These are phyloP conservation scores for Parmelia sp. DNA, from an alignment of 495 filamentous ascomycete species.

Conservation along the genomic window DNA sequence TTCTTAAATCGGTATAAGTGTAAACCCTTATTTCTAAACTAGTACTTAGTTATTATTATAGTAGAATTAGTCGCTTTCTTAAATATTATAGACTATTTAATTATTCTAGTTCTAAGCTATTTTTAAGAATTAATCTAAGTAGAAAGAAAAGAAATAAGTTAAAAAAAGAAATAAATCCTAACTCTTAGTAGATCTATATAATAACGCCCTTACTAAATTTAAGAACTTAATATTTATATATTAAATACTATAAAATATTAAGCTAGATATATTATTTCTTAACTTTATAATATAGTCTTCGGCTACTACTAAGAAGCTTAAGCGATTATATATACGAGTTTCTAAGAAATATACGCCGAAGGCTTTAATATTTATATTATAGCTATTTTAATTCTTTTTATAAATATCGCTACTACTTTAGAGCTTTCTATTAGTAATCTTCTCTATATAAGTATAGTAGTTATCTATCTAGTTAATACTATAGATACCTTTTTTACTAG, in stretches of 20 bases:
- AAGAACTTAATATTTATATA: not conserved
- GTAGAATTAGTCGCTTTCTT: no score
- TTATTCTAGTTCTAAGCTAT: no score
- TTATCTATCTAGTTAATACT: no score
- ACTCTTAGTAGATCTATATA: not conserved
- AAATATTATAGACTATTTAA: no score
- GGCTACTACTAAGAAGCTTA: not conserved
- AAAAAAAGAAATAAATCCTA: not conserved
- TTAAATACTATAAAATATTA: not conserved
- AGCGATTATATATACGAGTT: not conserved
- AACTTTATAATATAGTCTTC: not conserved
- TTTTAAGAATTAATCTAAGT: not conserved
- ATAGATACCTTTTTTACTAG: no score
- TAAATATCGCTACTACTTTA: no score
- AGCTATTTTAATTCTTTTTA: not conserved
- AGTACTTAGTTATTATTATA: no score
- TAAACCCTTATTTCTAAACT: no score
- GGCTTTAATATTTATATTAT: not conserved
- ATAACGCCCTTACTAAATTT: not conserved
- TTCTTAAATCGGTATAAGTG: no score
- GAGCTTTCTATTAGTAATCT: no score
- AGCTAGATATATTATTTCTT: not conserved
- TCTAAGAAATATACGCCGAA: not conserved
- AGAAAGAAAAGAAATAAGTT: not conserved
- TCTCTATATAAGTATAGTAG: not conserved